Conservation (phyloP, 176 grass and related monocot genomes). For the Carex scoparia region DNA sequence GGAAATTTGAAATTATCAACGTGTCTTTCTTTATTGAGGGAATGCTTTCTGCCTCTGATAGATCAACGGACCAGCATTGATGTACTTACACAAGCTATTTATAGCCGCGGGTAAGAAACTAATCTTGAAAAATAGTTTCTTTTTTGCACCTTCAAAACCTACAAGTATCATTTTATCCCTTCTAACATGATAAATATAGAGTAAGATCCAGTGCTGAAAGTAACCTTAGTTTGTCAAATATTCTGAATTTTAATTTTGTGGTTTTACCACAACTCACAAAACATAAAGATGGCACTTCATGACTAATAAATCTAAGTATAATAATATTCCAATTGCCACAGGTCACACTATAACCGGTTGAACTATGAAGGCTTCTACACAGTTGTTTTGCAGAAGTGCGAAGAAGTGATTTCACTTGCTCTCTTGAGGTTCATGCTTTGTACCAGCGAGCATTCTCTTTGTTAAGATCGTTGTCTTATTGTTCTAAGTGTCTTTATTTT, state of each 20-base stretch:
- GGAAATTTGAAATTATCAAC: constrained; percentile 43
- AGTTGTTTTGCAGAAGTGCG: constrained; percentile 59
- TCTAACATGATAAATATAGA: neutral
- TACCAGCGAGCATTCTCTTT: neutral
- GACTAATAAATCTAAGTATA: neutral
- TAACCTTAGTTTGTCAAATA: neutral
- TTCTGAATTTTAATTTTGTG: neutral
- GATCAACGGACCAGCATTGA: constrained; percentile 55
- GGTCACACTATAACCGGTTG: constrained; percentile 59
- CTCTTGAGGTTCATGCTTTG: constrained; percentile 42
- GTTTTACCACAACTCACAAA: neutral
- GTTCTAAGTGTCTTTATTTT: neutral
- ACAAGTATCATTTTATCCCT: neutral
- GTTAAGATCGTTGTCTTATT: neutral
- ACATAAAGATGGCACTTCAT: neutral
- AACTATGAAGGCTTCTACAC: constrained; percentile 73
- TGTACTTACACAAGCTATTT: constrained; percentile 64
- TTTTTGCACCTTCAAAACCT: neutral
- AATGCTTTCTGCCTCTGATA: constrained; percentile 64
- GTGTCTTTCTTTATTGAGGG: constrained; percentile 54
- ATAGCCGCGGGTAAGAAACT: constrained; percentile 43
- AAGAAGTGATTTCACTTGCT: constrained; percentile 55
- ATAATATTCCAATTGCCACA: constrained; percentile 9
- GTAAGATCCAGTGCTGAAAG: neutral
- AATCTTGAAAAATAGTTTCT: neutral